Percentiles rank a stretch among this genome's conserved stretches.
Evolutionary conservation across 139 green algal species (phyloP).

Genomic region (Chlorella vulgaris): DNA sequence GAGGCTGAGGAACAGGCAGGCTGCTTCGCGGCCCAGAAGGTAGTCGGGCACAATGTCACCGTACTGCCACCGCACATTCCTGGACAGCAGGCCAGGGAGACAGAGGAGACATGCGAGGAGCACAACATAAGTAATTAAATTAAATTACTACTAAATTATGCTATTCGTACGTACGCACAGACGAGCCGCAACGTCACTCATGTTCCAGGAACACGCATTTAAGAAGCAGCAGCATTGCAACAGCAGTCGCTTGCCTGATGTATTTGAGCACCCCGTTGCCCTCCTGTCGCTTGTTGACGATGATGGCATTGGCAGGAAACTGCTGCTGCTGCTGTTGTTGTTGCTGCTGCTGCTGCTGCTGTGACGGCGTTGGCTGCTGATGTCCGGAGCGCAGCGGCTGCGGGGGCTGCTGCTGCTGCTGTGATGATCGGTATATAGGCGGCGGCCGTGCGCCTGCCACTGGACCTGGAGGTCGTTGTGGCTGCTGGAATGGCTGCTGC

Average conservation of each 20-base stretch:
- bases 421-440: not conserved
- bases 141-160: too few species aligned
- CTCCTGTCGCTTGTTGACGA: conserved; percentile 80
- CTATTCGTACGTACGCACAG: too few species aligned
- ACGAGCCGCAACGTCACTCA: too few species aligned
- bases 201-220: too few species aligned
- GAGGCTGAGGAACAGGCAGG: conserved; percentile 82
- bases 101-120: not conserved
- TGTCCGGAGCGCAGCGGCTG: not conserved
- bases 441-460: not conserved
- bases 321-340: not conserved
- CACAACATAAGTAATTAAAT: not conserved
- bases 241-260: conserved; percentile 51
- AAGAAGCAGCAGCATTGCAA: too few species aligned
- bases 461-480: not conserved
- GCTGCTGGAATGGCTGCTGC: not conserved
- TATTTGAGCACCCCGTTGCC: conserved; percentile 90
- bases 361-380: conserved; percentile 9
- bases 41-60: conserved; percentile 89
- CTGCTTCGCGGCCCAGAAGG: conserved; percentile 63
- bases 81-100: not conserved
- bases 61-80: conserved; percentile 84
- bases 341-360: conserved; percentile 3
- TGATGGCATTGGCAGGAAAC: conserved; percentile 65
- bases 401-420: conserved; percentile 5